These are phyloP conservation scores for Oryza australiensis DNA, from an alignment of 176 grass and related monocot species.

Conservation along the genomic window DNA sequence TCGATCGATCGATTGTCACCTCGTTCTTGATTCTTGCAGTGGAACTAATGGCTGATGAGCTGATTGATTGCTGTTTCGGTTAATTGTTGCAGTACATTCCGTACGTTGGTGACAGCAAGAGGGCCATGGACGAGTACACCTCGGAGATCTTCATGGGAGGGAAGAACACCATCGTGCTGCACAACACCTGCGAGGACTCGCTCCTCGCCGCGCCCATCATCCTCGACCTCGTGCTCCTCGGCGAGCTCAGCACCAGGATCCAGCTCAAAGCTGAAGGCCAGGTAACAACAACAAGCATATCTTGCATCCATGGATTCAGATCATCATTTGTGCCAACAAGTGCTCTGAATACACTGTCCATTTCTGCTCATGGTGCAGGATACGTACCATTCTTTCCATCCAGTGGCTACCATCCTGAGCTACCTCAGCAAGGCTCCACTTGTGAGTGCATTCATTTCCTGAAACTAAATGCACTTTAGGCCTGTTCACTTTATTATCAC, in stretches of 20 bases:
- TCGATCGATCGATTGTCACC: too few species aligned
- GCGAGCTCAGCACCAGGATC: conserved; percentile 80
- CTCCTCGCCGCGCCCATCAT: conserved; percentile 80
- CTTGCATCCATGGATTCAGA: background rate
- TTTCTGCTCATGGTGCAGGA: conserved; percentile 48
- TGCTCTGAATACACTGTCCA: background rate
- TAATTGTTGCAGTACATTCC: conserved; percentile 59
- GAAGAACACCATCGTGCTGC: conserved; percentile 72
- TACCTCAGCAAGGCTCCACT: conserved; percentile 92
- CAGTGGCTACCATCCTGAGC: conserved; percentile 74
- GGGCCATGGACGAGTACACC: conserved; percentile 91
- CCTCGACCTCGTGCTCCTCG: conserved; percentile 73
- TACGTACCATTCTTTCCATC: conserved; percentile 86
- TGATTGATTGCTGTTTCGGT: background rate
- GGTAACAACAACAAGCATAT: conserved; percentile 34
- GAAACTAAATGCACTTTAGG: background rate
- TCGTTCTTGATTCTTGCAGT: background rate
- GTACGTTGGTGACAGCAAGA: conserved; percentile 82
- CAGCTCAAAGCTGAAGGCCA: conserved; percentile 70
- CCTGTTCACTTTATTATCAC: too few species aligned
- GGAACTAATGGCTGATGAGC: background rate
- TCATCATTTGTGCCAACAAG: background rate
- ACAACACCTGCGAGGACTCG: conserved; percentile 90
- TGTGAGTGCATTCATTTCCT: conserved; percentile 43
- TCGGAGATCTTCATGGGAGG: conserved; percentile 91